These are phyloP conservation scores for Entomortierella chlamydospora DNA, from an alignment of 192 early-diverging fungal genomes.

Conservation along the genomic window DNA sequence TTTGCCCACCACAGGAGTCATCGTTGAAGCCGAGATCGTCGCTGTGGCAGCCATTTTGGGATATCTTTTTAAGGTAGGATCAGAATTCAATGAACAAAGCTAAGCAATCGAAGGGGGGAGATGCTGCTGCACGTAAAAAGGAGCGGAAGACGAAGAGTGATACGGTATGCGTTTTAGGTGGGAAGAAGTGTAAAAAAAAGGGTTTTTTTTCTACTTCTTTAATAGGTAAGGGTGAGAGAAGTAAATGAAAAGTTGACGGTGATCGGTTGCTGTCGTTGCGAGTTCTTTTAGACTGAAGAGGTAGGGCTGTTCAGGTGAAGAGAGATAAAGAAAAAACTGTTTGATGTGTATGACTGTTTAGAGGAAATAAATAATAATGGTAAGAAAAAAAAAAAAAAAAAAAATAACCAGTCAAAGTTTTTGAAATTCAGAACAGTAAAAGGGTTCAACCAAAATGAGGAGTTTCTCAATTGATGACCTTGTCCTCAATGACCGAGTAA, in stretches of 20 bases:
- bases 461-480: neutral
- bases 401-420: constrained; percentile 1
- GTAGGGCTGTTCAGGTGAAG: neutral
- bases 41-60: constrained; percentile 54
- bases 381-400: constrained; percentile 4
- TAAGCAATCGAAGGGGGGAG: constrained; percentile 9
- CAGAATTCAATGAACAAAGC: neutral
- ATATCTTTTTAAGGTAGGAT: neutral
- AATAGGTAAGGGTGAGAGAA: neutral
- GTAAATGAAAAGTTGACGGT: neutral
- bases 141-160: neutral
- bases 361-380: neutral
- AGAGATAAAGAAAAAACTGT: neutral
- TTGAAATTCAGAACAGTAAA: no score
- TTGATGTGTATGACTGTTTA: neutral
- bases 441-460: neutral
- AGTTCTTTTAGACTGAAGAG: neutral
- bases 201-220: neutral
- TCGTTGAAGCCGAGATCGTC: constrained; percentile 51
- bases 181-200: neutral
- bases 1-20: constrained; percentile 51
- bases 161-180: neutral
- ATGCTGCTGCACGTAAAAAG: neutral
- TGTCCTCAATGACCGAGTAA: neutral
- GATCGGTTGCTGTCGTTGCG: neutral